Conservation (phyloP, 1,284 basidiomycete genomes). For the Apiotrichum laibachii region DNA sequence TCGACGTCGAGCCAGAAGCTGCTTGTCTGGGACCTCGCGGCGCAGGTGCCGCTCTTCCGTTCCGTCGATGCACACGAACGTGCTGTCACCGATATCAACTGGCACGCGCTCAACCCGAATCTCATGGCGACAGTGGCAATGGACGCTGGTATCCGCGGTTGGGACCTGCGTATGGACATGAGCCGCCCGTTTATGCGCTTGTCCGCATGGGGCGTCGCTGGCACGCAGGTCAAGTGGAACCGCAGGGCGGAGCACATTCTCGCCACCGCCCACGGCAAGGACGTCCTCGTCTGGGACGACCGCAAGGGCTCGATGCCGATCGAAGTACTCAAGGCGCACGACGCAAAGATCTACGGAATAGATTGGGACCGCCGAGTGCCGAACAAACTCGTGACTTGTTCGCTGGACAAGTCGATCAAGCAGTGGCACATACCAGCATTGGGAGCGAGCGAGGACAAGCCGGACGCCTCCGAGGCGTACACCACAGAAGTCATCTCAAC, state of each 20-base stretch:
- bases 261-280: conserved; percentile 79
- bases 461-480: conserved; percentile 17
- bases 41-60: conserved; percentile 67
- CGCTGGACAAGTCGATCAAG: conserved; percentile 88
- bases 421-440: conserved; percentile 62
- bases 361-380: conserved; percentile 78
- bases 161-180: conserved; percentile 64
- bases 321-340: conserved; percentile 71
- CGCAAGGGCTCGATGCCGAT: conserved; percentile 84
- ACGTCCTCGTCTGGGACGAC: conserved; percentile 51
- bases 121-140: conserved; percentile 55
- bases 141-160: conserved; percentile 59
- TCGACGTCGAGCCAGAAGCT: conserved; percentile 94
- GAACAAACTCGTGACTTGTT: conserved; percentile 85
- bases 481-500: conserved; percentile 66
- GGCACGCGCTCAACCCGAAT: conserved; percentile 81
- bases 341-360: conserved; percentile 88
- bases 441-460: conserved; percentile 15
- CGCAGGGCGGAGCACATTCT: conserved; percentile 76
- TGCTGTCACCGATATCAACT: conserved; percentile 93
- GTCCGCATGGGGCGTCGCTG: conserved; percentile 51
- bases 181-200: conserved; percentile 49
- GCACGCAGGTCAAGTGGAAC: conserved; percentile 94
- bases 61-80: conserved; percentile 81
- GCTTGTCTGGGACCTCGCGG: conserved; percentile 87